Base-by-base conservation (phyloP, 2,329 filamentous ascomycete species). In the Aspergillus ibericus region DNA sequence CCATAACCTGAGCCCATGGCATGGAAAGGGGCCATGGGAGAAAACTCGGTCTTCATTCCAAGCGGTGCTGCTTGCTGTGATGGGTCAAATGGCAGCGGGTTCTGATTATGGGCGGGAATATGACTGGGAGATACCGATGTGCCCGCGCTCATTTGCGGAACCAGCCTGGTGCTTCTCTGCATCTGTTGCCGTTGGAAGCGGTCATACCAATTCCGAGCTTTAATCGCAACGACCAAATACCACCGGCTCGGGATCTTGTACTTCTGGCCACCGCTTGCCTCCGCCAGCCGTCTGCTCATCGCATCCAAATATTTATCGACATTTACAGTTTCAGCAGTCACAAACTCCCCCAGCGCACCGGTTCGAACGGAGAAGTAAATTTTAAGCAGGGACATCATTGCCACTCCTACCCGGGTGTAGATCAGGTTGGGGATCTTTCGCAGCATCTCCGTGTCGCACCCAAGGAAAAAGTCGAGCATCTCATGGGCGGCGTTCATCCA, bases 401-500 rank as follows among this genome's bases (percentile, higher is more conserved):
- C 73, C 54, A 67, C 64, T 2, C 61, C 68, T 38, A 73, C 67
- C 13, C 71, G 70, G 1, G 68, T 72, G 52, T 74, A 75, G 32
- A 68, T 68, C 12, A 74, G 52, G 46, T 72, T 75, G 10, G 73
- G 71, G 40, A 75, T 59, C 56, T 69, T 68, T 32, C 71, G 70
- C 65, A 74, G 64, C 8, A 70, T 68, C 13, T 73, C 70, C 13
- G 66, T 68, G 56, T 71, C 72, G 56, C 72, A 75, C 35, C 58
- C 63, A 34, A 74, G 59, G 20, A 73, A 67, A 2, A 68, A 65
- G 51, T 75, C 67, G 15, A 75, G 66, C 53, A 75, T 53, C 51
- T 71, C 67, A 7, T 74, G 73, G 10, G 72, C 69, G 18, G 72
- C 68, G 44, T 72, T 69, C 71, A 75, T 68, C 72, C 72, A 75